Base-by-base conservation (phyloP, 495 filamentous ascomycete species). In the Aspergillus biplanus region DNA sequence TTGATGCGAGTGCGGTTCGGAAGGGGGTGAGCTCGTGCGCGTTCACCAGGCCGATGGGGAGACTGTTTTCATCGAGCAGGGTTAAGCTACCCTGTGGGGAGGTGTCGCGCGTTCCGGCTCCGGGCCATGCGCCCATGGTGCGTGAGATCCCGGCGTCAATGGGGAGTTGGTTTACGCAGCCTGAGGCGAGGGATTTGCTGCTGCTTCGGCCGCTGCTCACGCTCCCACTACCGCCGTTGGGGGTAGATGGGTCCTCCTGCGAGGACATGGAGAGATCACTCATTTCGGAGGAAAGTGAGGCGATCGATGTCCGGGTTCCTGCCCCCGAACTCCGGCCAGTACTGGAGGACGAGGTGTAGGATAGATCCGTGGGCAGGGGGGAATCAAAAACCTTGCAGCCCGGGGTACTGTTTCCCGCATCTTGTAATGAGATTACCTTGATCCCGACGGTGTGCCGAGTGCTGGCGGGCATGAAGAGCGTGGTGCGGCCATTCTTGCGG, bases 1-100 rank as follows among this genome's bases (percentile, higher is more conserved):
- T 84, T 2, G 91, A 87, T 0, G 90, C 88, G 35, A 98, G 83
- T 1, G 95, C 94, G 4, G 95, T 98, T 62, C 95, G 91, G 78
- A 97, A 99, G 8, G 92, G 92, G 3, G 95, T 98, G 13, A 98
- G 71, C 60, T 93, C 91, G 70, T 88, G 85, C 18, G 94, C 95
- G 69, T 92, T 90, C 48, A 99, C 80, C 62, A 98, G 79, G 9
- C 89, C 95, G 34, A 90, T 81, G 1, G 93, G 91, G 16, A 82
- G 73, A 65, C 94, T 93, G 9, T 81, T 64, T 18, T 78, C 77
- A 71, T 85, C 83, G 42, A 96, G 83, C 6, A 97, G 82, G 15
- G 90, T 95, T 21, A 97, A 78, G 53, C 88, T 89, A 46, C 92
- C 94, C 37, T 85, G 87, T 11, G 93, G 92, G 4, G 84, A 87